These are phyloP conservation scores for Penicillium glabrum DNA, from an alignment of 2,329 filamentous ascomycete species.

Conservation along the genomic window DNA sequence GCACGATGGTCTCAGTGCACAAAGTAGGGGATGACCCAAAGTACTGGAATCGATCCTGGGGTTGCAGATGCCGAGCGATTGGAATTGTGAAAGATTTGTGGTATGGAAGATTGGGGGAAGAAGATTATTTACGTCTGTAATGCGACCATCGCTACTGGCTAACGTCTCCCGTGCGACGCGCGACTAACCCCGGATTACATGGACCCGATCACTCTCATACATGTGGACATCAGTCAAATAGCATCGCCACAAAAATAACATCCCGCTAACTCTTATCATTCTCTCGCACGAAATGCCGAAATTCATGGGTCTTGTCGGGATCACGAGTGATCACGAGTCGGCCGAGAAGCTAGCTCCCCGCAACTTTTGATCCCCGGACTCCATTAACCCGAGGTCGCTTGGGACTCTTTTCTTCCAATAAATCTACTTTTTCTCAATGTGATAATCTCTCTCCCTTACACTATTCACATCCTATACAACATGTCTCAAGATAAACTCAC, in stretches of 20 bases:
- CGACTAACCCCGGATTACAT: not conserved
- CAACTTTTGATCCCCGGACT: constrained; percentile 24
- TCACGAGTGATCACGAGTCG: constrained; percentile 16
- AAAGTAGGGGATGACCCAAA: no score
- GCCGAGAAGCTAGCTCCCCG: constrained; percentile 25
- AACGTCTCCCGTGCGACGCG: not conserved
- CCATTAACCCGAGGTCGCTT: constrained; percentile 25
- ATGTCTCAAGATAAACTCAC: constrained; percentile 43
- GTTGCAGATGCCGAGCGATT: no score
- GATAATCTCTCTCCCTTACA: not conserved
- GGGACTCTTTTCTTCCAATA: not conserved
- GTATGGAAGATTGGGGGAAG: not conserved
- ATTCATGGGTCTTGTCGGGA: not conserved
- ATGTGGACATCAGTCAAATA: not conserved
- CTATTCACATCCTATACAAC: not conserved
- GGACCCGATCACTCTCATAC: not conserved
- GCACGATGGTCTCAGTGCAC: not conserved
- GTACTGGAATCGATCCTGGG: no score
- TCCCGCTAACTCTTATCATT: not conserved
- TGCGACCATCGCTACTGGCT: not conserved
- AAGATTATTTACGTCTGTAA: not conserved
- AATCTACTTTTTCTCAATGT: not conserved
- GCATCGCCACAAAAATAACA: not conserved
- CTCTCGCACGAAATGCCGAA: not conserved
- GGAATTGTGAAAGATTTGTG: no score